These are phyloP conservation scores for Eragrostis nindensis DNA, from an alignment of 176 grass and related monocot genomes.

Conservation along the genomic window DNA sequence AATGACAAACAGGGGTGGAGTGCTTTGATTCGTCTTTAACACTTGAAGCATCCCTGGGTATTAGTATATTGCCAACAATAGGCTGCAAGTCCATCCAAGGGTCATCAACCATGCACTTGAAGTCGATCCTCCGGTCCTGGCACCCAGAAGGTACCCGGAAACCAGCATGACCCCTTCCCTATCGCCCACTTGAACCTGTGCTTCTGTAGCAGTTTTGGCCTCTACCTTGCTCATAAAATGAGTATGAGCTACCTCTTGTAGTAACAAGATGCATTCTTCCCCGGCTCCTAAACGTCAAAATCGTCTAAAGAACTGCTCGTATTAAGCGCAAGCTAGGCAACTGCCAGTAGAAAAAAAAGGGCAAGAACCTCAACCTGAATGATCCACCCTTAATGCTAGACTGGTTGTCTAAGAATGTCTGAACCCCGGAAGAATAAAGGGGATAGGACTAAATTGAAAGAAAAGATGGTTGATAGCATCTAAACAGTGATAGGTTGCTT, in stretches of 20 bases:
- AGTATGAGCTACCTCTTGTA: slow-evolving; percentile 18
- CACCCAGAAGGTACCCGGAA: slow-evolving; percentile 2
- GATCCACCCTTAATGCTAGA: background rate
- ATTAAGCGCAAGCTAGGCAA: background rate
- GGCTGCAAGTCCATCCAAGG: slow-evolving; percentile 46
- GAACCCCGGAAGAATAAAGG: background rate
- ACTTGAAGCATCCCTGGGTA: slow-evolving; percentile 9
- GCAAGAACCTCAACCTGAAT: background rate
- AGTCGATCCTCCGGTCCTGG: background rate
- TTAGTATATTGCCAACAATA: slow-evolving; percentile 45
- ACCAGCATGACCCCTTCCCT: background rate
- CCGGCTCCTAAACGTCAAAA: background rate
- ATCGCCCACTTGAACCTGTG: slow-evolving; percentile 23
- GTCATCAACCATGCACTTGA: slow-evolving; percentile 42
- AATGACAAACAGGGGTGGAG: background rate
- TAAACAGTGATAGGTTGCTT: background rate
- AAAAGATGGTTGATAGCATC: background rate
- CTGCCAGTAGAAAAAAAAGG: background rate
- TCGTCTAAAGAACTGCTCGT: background rate
- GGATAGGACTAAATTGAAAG: background rate
- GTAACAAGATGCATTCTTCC: background rate
- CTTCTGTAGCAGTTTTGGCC: slow-evolving; percentile 15
- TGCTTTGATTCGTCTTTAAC: background rate
- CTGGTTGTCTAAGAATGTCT: background rate
- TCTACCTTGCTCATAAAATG: slow-evolving; percentile 25